Base-by-base conservation (phyloP, 768 basidiomycete genomes). In the Cystofilobasidium macerans region DNA sequence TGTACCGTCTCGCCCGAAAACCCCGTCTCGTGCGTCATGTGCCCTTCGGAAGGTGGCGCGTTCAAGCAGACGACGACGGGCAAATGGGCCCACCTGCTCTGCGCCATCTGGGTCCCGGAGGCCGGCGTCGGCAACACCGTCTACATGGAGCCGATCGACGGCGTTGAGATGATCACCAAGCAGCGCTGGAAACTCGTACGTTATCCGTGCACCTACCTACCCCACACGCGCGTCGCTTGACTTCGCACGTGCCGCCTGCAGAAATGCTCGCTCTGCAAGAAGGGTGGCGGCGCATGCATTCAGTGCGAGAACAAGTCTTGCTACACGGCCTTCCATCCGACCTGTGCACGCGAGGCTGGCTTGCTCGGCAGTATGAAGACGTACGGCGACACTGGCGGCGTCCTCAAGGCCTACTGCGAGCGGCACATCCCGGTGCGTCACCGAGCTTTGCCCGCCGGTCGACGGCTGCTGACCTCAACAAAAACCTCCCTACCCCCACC, bases 71-170 rank as follows among this genome's bases (percentile, higher is more conserved):
- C 95, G 0, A 81, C 84, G 0, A 80, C 85, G 35, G 91, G 89
- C 0, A 86, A 90, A 68, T 99, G 95, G 95, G 88, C 92, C 0
- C 95, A 99, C 75, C 80, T 99, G 0, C 81, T 98, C 0, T 99
- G 95, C 72, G 91, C 94, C 4, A 93, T 99, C 61, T 99, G 91
- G 90, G 85, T 97, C 3, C 93, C 94, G 0, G 94, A 98, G 75
- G 88, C 90, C 18, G 83, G 86, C 28, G 89, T 97, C 0, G 86
- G 86, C 24, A 98, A 98, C 75, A 86, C 91, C 48, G 87, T 91
- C 14, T 95, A 97, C 74, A 98, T 98, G 95, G 95, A 99, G 72
- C 95, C 95, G 14, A 85, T 99, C 33, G 88, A 89, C 2, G 89
- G 89, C 5, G 81, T 90, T 0, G 89, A 97, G 59, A 83, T 80